Conservation (phyloP, 495 filamentous ascomycete species). For the Penicillium odoratum region DNA sequence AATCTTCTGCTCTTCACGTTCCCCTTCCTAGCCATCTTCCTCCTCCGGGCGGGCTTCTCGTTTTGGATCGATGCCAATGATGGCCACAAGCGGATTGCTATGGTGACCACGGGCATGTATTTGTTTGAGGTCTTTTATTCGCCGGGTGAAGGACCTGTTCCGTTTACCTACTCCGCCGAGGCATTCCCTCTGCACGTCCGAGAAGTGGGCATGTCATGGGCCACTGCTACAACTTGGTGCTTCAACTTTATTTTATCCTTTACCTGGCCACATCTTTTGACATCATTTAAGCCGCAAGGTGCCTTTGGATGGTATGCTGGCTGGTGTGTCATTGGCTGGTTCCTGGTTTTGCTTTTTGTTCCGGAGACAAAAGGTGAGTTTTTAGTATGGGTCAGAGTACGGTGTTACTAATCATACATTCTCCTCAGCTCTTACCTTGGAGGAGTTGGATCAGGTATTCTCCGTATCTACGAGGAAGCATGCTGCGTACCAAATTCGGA, state of each 20-base stretch:
- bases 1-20: constrained; percentile 65
- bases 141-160: constrained; percentile 57
- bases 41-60: constrained; percentile 59
- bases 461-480: constrained; percentile 51
- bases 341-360: constrained; percentile 55
- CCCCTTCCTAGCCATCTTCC: constrained; percentile 58
- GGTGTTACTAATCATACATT: constrained; percentile 4
- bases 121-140: constrained; percentile 54
- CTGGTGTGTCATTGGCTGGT: constrained; percentile 52
- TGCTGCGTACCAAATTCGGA: constrained; percentile 47
- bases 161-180: constrained; percentile 60
- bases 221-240: constrained; percentile 52
- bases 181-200: constrained; percentile 60
- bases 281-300: constrained; percentile 53
- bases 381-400: constrained; percentile 3
- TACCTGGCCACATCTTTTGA: constrained; percentile 53
- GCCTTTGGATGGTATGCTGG: constrained; percentile 65
- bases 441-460: constrained; percentile 56
- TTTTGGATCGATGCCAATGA: constrained; percentile 49
- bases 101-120: constrained; percentile 53
- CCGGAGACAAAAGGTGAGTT: constrained; percentile 56
- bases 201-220: constrained; percentile 70
- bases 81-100: constrained; percentile 41
- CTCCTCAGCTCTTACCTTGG: constrained; percentile 44
- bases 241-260: constrained; percentile 58